Conservation (phyloP, 495 filamentous ascomycete genomes). For the Ramalina intermedia region DNA sequence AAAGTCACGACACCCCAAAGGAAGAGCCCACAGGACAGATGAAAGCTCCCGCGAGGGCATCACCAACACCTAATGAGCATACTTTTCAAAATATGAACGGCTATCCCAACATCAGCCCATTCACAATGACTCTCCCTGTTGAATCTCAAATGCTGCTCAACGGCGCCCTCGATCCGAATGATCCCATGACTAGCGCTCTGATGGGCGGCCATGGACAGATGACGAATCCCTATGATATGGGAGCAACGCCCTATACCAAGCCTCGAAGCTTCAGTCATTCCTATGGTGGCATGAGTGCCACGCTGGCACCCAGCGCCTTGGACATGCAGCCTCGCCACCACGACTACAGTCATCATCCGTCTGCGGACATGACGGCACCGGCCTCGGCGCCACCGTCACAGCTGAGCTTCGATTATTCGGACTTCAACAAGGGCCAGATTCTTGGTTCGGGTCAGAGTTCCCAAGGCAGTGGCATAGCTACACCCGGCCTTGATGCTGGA, state of each 20-base stretch:
- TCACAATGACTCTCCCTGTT: conserved; percentile 31
- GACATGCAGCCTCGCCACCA: conserved; percentile 15
- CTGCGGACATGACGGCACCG: conserved; percentile 5
- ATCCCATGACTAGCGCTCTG: conserved; percentile 26
- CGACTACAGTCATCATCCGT: conserved; percentile 3
- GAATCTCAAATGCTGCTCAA: conserved; percentile 36
- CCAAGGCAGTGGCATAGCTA: conserved; percentile 15
- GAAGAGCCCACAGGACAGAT: conserved; percentile 9
- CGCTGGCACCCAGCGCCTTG: conserved; percentile 18
- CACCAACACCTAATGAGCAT: conserved; percentile 13
- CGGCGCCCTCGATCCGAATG: conserved; percentile 25
- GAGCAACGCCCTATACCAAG: conserved; percentile 17
- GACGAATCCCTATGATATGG: conserved; percentile 22
- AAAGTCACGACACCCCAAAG: conserved; percentile 2
- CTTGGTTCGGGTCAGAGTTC: conserved; percentile 6
- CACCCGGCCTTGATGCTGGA: conserved; percentile 15
- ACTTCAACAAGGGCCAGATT: conserved; percentile 12
- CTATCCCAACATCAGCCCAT: conserved; percentile 19
- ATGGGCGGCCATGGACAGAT: conserved; percentile 27
- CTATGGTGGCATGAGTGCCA: conserved; percentile 18
- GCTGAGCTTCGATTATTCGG: conserved; percentile 9
- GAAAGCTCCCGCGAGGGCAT: conserved; percentile 13
- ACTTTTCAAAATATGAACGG: conserved; percentile 13
- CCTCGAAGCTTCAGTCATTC: conserved; percentile 15
- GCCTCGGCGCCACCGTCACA: conserved; percentile 6